Evolutionary conservation across 345 rosid species (phyloP).

Genomic region (Gossypium thurberi): DNA sequence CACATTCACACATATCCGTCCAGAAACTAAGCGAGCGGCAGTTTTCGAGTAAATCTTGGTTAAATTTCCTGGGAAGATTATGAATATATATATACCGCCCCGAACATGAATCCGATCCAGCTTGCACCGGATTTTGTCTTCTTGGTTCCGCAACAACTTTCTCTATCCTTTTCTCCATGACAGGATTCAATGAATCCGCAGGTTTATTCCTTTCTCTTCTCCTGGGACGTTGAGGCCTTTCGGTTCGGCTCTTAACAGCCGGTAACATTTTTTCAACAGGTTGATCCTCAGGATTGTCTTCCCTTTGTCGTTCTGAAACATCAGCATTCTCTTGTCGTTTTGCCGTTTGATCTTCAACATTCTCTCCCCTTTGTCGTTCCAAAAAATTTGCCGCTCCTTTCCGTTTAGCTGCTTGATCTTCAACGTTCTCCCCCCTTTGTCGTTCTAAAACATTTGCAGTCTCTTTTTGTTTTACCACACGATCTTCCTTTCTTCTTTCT

Average conservation of each 20-base stretch:
- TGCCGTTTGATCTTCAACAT: not conserved
- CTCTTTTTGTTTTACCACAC: not conserved
- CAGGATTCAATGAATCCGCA: constrained; percentile 3
- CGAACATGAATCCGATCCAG: constrained; percentile 11
- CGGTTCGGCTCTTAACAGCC: not conserved
- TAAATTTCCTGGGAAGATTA: constrained; percentile 50
- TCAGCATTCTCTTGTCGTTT: not conserved
- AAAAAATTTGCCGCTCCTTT: not conserved
- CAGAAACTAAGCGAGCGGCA: constrained; percentile 52
- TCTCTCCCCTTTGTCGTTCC: not conserved
- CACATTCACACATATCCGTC: constrained; percentile 52
- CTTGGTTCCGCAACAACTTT: not conserved
- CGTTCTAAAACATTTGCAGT: not conserved
- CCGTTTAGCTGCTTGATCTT: not conserved
- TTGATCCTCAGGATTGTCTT: not conserved
- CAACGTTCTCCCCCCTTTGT: not conserved
- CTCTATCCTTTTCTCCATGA: not conserved
- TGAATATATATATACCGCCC: constrained; percentile 47
- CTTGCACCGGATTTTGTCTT: not conserved
- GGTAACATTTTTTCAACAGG: not conserved
- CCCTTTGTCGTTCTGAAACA: not conserved
- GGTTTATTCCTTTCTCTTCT: not conserved
- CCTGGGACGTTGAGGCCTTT: not conserved
- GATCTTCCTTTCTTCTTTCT: not conserved
- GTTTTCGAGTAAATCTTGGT: constrained; percentile 56